phyloP scores from a whole-genome alignment of 1,284 basidiomycete species.

The Pseudozyma pruni region DNA sequence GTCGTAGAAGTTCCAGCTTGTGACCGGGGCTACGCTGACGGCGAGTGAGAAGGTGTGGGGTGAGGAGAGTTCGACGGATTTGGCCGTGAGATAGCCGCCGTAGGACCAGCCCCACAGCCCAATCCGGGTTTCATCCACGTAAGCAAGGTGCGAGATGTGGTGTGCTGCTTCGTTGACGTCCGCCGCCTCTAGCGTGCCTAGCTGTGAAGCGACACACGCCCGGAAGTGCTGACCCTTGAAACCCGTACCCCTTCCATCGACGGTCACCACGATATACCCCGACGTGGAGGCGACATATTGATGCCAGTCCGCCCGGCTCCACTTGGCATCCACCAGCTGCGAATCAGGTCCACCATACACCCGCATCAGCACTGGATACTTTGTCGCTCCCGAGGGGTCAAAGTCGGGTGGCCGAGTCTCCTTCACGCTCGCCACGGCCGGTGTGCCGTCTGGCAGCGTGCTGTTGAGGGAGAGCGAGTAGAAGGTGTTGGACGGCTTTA shows the following conservation, averaged over 20 bases:
- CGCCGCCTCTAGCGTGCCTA: conserved; percentile 84
- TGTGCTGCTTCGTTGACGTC: conserved; percentile 87
- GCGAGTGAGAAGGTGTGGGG: conserved; percentile 87
- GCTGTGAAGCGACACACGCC: conserved; percentile 82
- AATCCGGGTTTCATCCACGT: conserved; percentile 82
- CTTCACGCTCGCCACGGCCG: conserved; percentile 81
- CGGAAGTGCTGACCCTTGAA: conserved; percentile 83
- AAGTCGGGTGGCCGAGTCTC: conserved; percentile 90
- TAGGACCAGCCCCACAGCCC: conserved; percentile 74
- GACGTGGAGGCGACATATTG: conserved; percentile 83
- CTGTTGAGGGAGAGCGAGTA: conserved; percentile 53
- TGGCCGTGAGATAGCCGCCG: conserved; percentile 58
- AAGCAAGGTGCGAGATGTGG: conserved; percentile 71
- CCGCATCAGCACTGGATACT: conserved; percentile 79
- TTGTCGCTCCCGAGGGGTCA: conserved; percentile 89
- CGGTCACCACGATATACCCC: conserved; percentile 84
- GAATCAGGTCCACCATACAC: conserved; percentile 87
- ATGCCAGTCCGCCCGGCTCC: conserved; percentile 74
- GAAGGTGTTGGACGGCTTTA: conserved; percentile 76
- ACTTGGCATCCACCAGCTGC: conserved; percentile 68
- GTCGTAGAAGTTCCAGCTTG: conserved; percentile 72
- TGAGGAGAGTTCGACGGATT: conserved; percentile 73
- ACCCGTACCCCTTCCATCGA: conserved; percentile 95
- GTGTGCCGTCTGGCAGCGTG: conserved; percentile 25
- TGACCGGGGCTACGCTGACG: conserved; percentile 80